Conservation (phyloP, 257 asterid species). For the Haberlea rhodopensis region DNA sequence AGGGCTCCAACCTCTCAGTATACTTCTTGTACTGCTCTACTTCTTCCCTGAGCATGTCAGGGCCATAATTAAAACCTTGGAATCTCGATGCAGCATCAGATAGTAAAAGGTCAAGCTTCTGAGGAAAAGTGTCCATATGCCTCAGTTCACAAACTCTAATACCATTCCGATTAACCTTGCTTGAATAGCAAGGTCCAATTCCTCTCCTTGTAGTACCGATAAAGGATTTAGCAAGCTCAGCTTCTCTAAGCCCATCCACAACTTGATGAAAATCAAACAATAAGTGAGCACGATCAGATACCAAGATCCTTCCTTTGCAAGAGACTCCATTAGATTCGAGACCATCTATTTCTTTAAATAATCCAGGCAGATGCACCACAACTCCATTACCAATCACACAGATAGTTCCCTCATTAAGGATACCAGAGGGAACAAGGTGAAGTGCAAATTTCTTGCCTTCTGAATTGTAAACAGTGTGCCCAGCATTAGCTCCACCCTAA, state of each 20-base stretch:
- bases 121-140: conserved; percentile 94
- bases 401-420: conserved; percentile 52
- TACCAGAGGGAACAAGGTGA: conserved; percentile 95
- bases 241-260: conserved; percentile 87
- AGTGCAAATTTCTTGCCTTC: conserved; percentile 96
- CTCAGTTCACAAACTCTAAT: conserved; percentile 85
- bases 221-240: conserved; percentile 83
- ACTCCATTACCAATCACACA: conserved; percentile 92
- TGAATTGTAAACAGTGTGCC: conserved; percentile 92
- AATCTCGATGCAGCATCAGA: conserved; percentile 90
- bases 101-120: conserved; percentile 80
- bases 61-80: conserved; percentile 60
- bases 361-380: conserved; percentile 85
- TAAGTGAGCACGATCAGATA: conserved; percentile 92
- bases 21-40: conserved; percentile 68
- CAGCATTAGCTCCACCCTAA: conserved; percentile 99
- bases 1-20: conserved; percentile 93
- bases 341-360: conserved; percentile 76
- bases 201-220: conserved; percentile 98
- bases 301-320: conserved; percentile 79
- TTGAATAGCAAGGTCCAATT: conserved; percentile 92
- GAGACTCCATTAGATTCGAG: conserved; percentile 86
- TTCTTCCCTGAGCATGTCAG: conserved; percentile 85
- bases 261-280: conserved; percentile 88
- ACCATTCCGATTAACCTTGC: conserved; percentile 93